A percentile compares a stretch with the other conserved stretches of the same genome.
Conservation (phyloP, 495 filamentous ascomycete species). For the Neurospora sp. region DNA sequence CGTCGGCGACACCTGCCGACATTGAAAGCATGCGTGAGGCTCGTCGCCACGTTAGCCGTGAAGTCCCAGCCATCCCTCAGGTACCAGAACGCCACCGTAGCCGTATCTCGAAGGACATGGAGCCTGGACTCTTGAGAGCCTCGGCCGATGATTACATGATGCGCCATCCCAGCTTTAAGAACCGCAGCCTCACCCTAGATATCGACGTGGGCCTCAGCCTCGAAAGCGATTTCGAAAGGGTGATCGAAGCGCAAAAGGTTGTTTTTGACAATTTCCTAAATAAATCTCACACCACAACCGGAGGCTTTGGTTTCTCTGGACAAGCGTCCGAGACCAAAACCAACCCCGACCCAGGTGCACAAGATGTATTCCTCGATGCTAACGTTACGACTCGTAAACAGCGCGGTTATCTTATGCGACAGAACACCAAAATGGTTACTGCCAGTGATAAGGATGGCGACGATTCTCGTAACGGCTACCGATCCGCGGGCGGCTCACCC, state of each 20-base stretch:
- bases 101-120: constrained; percentile 37
- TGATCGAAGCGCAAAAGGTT: constrained; percentile 98
- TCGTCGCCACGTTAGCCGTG: constrained; percentile 72
- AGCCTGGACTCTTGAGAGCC: constrained; percentile 17
- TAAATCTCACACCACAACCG: neutral
- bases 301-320: neutral
- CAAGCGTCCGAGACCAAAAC: neutral
- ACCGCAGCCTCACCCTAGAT: constrained; percentile 55
- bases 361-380: constrained; percentile 33
- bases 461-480: constrained; percentile 41
- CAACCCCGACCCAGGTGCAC: neutral
- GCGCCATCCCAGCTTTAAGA: constrained; percentile 47
- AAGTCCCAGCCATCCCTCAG: constrained; percentile 48
- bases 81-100: constrained; percentile 51
- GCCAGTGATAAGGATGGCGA: constrained; percentile 58
- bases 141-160: constrained; percentile 30
- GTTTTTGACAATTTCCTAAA: constrained; percentile 40
- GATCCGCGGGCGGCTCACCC: constrained; percentile 60
- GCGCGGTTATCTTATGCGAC: constrained; percentile 97
- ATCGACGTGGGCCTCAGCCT: constrained; percentile 76
- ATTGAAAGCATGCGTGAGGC: constrained; percentile 78
- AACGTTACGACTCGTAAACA: constrained; percentile 50
- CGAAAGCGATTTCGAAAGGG: constrained; percentile 85
- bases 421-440: constrained; percentile 94
- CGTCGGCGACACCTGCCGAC: constrained; percentile 79